Base-by-base conservation (phyloP, 768 basidiomycete species). In the Mrakia blollopis region DNA sequence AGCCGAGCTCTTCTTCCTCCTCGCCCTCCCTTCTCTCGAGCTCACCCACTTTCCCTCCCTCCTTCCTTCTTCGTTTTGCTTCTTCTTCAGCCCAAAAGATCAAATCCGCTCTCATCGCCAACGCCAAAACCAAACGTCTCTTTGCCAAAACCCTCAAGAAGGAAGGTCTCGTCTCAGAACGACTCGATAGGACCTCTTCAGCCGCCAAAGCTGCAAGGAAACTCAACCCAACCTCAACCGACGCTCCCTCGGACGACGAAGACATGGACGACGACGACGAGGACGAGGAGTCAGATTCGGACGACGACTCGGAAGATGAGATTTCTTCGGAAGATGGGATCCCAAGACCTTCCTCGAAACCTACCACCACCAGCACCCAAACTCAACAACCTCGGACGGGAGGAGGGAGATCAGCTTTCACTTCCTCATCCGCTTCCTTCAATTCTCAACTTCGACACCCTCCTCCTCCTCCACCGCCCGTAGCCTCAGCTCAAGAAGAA, bases 81-180 rank as follows among this genome's bases (percentile, higher is more conserved):
- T 30, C 30, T n/a, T 60, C 41, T 32, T 6, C 70, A 77, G 76
- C 76, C 37, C 72, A 77, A 44, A 78, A 78, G 72, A 74, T 78
- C 67, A 78, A 78, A 44, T 52, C 72, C 28, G 23, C 30, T 30
- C 69, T 78, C 41, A 78, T 78, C 57, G n/a, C 44, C 37, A 78
- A 78, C 47, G 77, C 77, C 10, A 78, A 78, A 52, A 69, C 72
- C 28, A 78, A 78, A 44, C 65, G 69, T n/a, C 57, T 44, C 39
- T 78, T 37, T 28, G 77, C 77, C 16, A 78, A 75, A 68, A 57
- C 69, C 28, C 77, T 78, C 73, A 78, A 78, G 54, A 23, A 35
- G 28, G 77, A 78, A 28, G 77, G 77, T 14, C 67, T 74, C 50
- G n/a, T 67, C 30, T 74, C 73, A 6, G 41, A 73, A 2, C 67